Conservation (phyloP, 768 basidiomycete genomes). For the Guyanaporus albipodus region DNA sequence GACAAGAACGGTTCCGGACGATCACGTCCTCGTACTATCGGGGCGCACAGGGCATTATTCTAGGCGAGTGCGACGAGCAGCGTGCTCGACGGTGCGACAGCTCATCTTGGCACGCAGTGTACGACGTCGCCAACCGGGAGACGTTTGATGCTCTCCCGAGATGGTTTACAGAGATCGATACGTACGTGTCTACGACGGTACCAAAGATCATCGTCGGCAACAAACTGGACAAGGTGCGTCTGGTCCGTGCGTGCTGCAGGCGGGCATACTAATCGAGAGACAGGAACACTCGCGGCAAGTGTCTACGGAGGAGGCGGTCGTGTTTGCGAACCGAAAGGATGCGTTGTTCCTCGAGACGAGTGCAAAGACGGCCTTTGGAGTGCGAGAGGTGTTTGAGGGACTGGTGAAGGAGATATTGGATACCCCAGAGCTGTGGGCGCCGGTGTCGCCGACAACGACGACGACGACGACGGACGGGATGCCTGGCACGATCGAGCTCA, state of each 20-base stretch:
- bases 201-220: slow-evolving; percentile 94
- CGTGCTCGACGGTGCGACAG: neutral
- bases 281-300: slow-evolving; percentile 93
- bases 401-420: slow-evolving; percentile 81
- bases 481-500: slow-evolving; percentile 42
- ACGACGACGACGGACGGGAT: slow-evolving; percentile 26
- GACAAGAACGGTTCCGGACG: slow-evolving; percentile 94
- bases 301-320: slow-evolving; percentile 66
- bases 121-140: slow-evolving; percentile 90
- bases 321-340: slow-evolving; percentile 78
- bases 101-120: slow-evolving; percentile 49
- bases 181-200: slow-evolving; percentile 80
- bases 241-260: too few relatives aligned
- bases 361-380: slow-evolving; percentile 86
- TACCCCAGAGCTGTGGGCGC: slow-evolving; percentile 76
- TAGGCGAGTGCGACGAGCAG: slow-evolving; percentile 40
- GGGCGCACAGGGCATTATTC: slow-evolving; percentile 78
- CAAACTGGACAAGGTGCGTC: slow-evolving; percentile 83
- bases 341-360: slow-evolving; percentile 89
- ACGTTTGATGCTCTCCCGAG: slow-evolving; percentile 92
- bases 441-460: slow-evolving; percentile 23
- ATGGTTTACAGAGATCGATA: slow-evolving; percentile 93
- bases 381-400: slow-evolving; percentile 70
- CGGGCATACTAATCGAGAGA: neutral
- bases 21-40: slow-evolving; percentile 96